phyloP scores from a whole-genome alignment of 2,329 filamentous ascomycete genomes.

The Aureobasidium sp. region DNA sequence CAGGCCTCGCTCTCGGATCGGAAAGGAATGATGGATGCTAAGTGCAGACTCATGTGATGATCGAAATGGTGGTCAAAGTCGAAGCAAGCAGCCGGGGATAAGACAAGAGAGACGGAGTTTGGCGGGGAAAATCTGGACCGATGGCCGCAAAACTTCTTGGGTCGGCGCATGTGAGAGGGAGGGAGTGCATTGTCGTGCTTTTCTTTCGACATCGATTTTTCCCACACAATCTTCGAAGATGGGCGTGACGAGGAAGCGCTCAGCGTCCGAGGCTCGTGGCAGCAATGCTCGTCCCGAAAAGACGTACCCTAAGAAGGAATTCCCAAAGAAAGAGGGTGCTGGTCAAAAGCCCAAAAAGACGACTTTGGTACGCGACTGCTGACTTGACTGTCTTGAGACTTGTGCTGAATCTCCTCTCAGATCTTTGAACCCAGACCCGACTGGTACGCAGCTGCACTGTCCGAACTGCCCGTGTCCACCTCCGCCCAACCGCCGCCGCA shows the following conservation, averaged over 20 bases:
- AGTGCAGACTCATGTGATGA: neutral
- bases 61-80: neutral
- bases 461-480: constrained; percentile 43
- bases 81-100: neutral
- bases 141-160: constrained; percentile 6
- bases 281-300: constrained; percentile 23
- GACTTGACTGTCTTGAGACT: neutral
- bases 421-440: constrained; percentile 56
- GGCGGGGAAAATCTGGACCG: neutral
- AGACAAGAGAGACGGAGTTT: constrained; percentile 10
- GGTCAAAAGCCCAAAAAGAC: constrained; percentile 23
- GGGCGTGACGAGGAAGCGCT: constrained; percentile 30
- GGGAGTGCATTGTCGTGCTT: neutral
- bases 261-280: constrained; percentile 25
- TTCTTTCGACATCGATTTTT: neutral
- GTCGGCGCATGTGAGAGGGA: neutral
- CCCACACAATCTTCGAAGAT: constrained; percentile 20
- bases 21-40: neutral
- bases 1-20: neutral
- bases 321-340: constrained; percentile 23
- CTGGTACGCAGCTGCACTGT: constrained; percentile 57
- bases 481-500: constrained; percentile 42
- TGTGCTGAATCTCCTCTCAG: constrained; percentile 33
- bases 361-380: constrained; percentile 17
- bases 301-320: constrained; percentile 23